These are phyloP conservation scores for Neopestalotiopsis rosae DNA, from an alignment of 2,329 filamentous ascomycete species.

Conservation along the genomic window DNA sequence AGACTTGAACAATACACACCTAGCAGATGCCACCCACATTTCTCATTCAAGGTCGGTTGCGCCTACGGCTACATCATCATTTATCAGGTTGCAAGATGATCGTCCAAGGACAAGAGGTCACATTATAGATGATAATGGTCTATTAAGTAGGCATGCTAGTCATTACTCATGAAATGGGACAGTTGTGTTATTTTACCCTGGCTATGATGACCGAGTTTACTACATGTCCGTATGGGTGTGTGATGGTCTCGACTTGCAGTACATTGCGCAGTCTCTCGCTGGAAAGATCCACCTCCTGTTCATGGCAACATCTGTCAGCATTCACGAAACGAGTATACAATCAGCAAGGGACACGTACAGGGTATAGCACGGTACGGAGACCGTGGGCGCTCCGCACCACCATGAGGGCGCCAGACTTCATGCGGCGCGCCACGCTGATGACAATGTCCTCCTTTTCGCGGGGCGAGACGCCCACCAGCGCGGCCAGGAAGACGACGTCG, in stretches of 20 bases:
- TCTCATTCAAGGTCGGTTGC: too few relatives aligned
- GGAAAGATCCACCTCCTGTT: slow-evolving; percentile 44
- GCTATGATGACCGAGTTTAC: slow-evolving; percentile 55
- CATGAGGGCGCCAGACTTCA: slow-evolving; percentile 49
- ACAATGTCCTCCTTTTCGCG: slow-evolving; percentile 47
- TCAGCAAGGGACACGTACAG: slow-evolving; percentile 37
- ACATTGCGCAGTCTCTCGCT: slow-evolving; percentile 36
- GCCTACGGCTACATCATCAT: too few relatives aligned
- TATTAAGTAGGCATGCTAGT: too few relatives aligned
- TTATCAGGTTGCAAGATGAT: too few relatives aligned
- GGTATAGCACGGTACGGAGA: slow-evolving; percentile 51
- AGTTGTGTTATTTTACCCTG: slow-evolving; percentile 5
- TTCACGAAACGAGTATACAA: background rate
- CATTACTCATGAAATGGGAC: background rate
- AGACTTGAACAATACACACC: too few relatives aligned
- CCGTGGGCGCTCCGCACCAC: slow-evolving; percentile 51
- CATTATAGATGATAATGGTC: too few relatives aligned
- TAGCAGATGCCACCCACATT: too few relatives aligned
- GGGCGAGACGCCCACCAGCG: slow-evolving; percentile 51
- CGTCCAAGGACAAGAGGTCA: too few relatives aligned
- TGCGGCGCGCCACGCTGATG: slow-evolving; percentile 37
- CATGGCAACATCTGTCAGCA: background rate
- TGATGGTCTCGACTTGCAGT: slow-evolving; percentile 43
- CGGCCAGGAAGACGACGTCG: slow-evolving; percentile 55
- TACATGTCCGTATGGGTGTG: slow-evolving; percentile 54